A percentile compares a stretch with the other conserved stretches of the same genome.
Conservation (phyloP, 495 filamentous ascomycete species). For the Letharia lupina region DNA sequence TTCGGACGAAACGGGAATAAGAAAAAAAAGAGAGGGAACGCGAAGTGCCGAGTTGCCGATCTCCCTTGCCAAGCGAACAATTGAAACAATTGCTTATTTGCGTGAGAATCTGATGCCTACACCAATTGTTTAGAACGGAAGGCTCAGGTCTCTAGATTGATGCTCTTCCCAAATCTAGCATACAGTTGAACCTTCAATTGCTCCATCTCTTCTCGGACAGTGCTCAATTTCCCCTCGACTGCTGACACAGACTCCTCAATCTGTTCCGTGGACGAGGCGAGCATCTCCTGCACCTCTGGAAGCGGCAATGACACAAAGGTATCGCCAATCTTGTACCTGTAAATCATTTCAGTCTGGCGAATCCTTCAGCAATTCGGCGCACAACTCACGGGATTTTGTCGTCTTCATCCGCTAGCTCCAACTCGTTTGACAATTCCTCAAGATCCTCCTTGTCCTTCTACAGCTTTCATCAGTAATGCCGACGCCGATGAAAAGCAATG, state of each 20-base stretch:
- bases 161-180: slow-evolving; percentile 86
- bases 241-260: slow-evolving; percentile 67
- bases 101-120: too few relatives aligned
- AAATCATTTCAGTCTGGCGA: slow-evolving; percentile 11
- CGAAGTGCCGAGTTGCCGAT: background rate
- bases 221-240: slow-evolving; percentile 66
- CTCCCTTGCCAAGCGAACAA: background rate
- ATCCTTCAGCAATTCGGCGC: background rate
- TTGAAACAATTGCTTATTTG: background rate
- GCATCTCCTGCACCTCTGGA: slow-evolving; percentile 73
- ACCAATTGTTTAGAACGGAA: background rate
- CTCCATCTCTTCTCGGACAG: slow-evolving; percentile 74
- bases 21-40: too few relatives aligned
- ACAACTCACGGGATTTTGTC: slow-evolving; percentile 71
- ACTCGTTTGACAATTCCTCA: slow-evolving; percentile 80
- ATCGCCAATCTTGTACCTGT: slow-evolving; percentile 93
- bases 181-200: slow-evolving; percentile 85
- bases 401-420: slow-evolving; percentile 94
- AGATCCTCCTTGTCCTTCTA: slow-evolving; percentile 99
- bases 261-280: slow-evolving; percentile 58
- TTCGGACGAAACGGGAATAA: background rate
- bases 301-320: slow-evolving; percentile 83
- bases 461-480: slow-evolving; percentile 22
- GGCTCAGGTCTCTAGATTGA: slow-evolving; percentile 79
- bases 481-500: background rate